phyloP scores from a whole-genome alignment of 345 rosid species.

The Gossypium herbaceum region DNA sequence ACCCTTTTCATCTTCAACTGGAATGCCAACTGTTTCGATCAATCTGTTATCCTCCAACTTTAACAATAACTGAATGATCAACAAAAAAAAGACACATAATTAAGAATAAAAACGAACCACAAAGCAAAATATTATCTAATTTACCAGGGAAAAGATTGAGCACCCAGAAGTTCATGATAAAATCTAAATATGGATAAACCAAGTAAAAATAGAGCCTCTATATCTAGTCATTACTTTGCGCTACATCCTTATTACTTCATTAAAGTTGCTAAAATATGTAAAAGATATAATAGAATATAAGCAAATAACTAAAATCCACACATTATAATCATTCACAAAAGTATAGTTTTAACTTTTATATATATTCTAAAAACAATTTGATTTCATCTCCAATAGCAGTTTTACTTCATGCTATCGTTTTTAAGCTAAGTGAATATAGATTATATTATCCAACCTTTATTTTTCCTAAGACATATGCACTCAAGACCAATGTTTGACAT shows the following conservation, averaged over 20 bases:
- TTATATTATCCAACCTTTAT: not conserved
- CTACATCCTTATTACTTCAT: not conserved
- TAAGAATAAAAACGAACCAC: not conserved
- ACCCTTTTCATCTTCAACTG: constrained; percentile 75
- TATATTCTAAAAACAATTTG: not conserved
- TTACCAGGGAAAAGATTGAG: not conserved
- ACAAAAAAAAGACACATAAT: not conserved
- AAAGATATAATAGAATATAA: not conserved
- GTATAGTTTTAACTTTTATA: not conserved
- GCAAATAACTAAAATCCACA: not conserved
- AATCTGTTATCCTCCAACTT: constrained; percentile 81
- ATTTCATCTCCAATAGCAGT: not conserved
- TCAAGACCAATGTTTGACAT: not conserved
- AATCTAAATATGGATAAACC: not conserved
- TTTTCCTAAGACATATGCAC: not conserved
- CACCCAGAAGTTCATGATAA: not conserved
- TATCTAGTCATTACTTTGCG: not conserved
- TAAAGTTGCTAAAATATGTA: not conserved
- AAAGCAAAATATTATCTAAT: not conserved
- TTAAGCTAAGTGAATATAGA: not conserved
- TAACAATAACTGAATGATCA: constrained; percentile 54
- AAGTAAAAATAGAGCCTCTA: not conserved
- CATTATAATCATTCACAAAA: not conserved
- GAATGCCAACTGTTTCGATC: constrained; percentile 98
- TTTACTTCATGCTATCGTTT: no score